phyloP scores from a whole-genome alignment of 371 early-diverging fungal genomes.

The Actinomucor elegans region DNA sequence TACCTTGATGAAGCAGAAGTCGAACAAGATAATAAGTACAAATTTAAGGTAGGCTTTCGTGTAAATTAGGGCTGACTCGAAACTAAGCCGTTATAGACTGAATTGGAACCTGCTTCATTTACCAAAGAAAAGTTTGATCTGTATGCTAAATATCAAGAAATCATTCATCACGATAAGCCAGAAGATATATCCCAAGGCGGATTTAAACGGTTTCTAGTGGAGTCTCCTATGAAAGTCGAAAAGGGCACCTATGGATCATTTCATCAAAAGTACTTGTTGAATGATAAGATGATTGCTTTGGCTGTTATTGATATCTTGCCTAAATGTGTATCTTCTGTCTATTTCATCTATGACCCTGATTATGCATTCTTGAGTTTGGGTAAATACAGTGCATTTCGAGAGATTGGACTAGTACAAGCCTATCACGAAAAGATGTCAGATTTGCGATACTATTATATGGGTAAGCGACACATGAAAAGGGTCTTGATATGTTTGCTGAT shows the following conservation, averaged over 20 bases:
- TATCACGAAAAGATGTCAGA: conserved; percentile 19
- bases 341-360: conserved; percentile 91
- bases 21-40: conserved; percentile 2
- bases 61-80: not conserved
- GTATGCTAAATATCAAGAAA: conserved; percentile 78
- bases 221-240: conserved; percentile 62
- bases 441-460: conserved; percentile 86
- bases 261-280: conserved; percentile 85
- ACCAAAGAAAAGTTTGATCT: conserved; percentile 74
- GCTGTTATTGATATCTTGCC: conserved; percentile 93
- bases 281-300: conserved; percentile 79
- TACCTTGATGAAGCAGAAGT: conserved; percentile 16
- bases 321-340: conserved; percentile 87
- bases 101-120: conserved; percentile 64
- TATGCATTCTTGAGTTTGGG: conserved; percentile 75
- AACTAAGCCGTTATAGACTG: conserved; percentile 33
- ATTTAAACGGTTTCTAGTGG: conserved; percentile 77
- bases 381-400: conserved; percentile 81
- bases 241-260: conserved; percentile 66
- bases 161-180: conserved; percentile 76
- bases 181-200: conserved; percentile 45
- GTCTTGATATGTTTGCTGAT: no score
- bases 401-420: conserved; percentile 62
- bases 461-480: conserved; percentile 29
- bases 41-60: conserved; percentile 10